phyloP scores from a whole-genome alignment of 768 basidiomycete genomes.

The Pulveroboletus sp. region DNA sequence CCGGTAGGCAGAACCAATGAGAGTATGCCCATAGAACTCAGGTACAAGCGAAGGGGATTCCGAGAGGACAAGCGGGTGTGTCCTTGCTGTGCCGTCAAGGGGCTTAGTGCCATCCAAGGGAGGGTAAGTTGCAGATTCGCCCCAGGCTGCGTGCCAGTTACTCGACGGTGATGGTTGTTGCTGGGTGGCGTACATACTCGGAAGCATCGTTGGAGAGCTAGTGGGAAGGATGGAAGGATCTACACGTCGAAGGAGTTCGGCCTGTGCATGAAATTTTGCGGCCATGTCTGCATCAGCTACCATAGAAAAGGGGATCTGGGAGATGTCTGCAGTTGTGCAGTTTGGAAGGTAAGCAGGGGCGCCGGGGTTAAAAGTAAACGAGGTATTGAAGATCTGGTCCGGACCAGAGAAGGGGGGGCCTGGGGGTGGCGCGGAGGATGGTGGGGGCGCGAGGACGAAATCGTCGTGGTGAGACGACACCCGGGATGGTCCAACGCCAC shows the following conservation, averaged over 20 bases:
- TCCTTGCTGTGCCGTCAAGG: constrained; percentile 17
- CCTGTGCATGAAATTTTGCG: constrained; percentile 44
- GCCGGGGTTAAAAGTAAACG: constrained; percentile 28
- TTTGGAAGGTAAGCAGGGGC: constrained; percentile 14
- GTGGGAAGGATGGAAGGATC: constrained; percentile 16
- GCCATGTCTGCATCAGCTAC: constrained; percentile 36
- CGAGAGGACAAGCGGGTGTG: constrained; percentile 19
- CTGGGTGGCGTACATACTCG: constrained; percentile 17
- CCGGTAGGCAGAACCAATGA: constrained; percentile 26
- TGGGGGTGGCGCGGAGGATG: constrained; percentile 28
- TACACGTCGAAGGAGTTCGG: constrained; percentile 39
- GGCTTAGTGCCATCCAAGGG: constrained; percentile 28
- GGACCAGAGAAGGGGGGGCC: constrained; percentile 14
- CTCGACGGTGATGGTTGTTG: constrained; percentile 13
- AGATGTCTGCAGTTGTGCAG: constrained; percentile 19
- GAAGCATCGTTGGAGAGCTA: constrained; percentile 3
- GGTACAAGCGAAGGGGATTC: constrained; percentile 21
- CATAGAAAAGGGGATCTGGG: constrained; percentile 18
- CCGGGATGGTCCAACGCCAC: constrained; percentile 12
- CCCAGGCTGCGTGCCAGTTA: constrained; percentile 26
- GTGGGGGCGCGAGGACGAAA: constrained; percentile 39
- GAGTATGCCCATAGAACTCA: constrained; percentile 14
- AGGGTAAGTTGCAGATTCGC: constrained; percentile 20
- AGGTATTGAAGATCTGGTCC: constrained; percentile 29
- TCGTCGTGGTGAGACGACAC: constrained; percentile 37